phyloP scores from a whole-genome alignment of 768 basidiomycete species.

The Gyrodon lividus region DNA sequence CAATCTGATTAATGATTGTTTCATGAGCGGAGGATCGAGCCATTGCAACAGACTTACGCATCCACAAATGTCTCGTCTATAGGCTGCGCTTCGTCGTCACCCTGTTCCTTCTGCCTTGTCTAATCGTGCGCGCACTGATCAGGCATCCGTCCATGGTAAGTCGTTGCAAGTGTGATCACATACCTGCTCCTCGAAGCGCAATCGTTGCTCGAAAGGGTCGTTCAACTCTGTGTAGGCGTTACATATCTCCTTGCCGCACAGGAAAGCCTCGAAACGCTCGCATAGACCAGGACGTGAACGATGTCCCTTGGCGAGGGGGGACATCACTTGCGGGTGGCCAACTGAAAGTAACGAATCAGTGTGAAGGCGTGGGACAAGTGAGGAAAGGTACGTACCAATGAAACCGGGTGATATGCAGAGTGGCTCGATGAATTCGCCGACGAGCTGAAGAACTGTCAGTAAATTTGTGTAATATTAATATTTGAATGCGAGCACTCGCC shows the following conservation, averaged over 20 bases:
- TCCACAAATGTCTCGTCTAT: constrained; percentile 95
- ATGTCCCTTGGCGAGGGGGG: constrained; percentile 97
- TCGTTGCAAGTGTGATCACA: constrained; percentile 1
- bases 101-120: constrained; percentile 90
- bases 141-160: not conserved
- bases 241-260: constrained; percentile 97
- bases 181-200: constrained; percentile 94
- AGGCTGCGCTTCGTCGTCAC: constrained; percentile 97
- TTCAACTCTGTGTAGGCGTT: constrained; percentile 99
- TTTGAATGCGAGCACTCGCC: constrained; percentile 36
- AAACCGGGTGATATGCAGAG: constrained; percentile 96
- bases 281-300: constrained; percentile 95
- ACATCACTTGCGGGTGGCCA: constrained; percentile 99
- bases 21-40: constrained; percentile 1
- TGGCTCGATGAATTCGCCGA: constrained; percentile 96
- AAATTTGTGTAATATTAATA: not conserved
- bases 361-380: not conserved
- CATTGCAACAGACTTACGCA: constrained; percentile 57
- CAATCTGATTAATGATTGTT: constrained; percentile 47
- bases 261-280: constrained; percentile 98
- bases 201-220: constrained; percentile 94
- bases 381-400: constrained; percentile 57
- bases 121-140: constrained; percentile 24
- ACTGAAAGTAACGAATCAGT: constrained; percentile 43
- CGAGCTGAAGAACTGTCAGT: constrained; percentile 55